Base-by-base conservation (phyloP, 1,284 basidiomycete species). In the Inonotus obliquus region DNA sequence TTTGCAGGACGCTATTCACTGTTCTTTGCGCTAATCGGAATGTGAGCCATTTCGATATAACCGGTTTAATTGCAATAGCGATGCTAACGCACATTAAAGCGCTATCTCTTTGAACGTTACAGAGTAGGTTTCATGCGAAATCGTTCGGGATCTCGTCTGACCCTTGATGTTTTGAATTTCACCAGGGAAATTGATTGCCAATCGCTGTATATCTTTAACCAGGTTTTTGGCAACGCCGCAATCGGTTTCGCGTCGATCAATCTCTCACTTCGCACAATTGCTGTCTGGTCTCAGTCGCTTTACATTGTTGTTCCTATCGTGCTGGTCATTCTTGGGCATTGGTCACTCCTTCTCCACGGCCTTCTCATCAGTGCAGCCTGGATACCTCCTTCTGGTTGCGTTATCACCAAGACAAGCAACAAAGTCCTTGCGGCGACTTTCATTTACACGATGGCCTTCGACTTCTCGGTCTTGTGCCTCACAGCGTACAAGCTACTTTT, bases 161-260 rank as follows among this genome's bases (percentile, higher is more conserved):
- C 51, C 19, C 13, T 29, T 62, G 65, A 45, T 67, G 39, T 1
- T 55, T 6, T 57, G 23, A 47, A 19, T 13, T 32, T 32, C 6
- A 19, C 14, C 67, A 87, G 85, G 10, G 76, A 81, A 65, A 75
- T 89, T 35, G 76, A 86, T 67, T 89, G 86, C 66, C 86, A 88
- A 73, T 77, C 77, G 1, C 71, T 91, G 25, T 91, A 90, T 71
- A 89, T 86, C 0, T 89, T 88, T 72, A 89, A 88, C 66, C 82
- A 86, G 75, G 77, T 86, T 61, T 71, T 85, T 58, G 89, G 89
- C 11, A 89, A 89, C 71, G 79, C 84, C 6, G 76, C 89, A 5
- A 83, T 90, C 48, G 89, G 89, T 10, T 76, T 91, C 3, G 87
- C 89, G 7, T 90, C 87, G 68, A 83, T 91, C 69, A 91, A 91